Evolutionary conservation across 306 rosid genomes (phyloP).

Genomic region (Aeschynomene evenia): DNA sequence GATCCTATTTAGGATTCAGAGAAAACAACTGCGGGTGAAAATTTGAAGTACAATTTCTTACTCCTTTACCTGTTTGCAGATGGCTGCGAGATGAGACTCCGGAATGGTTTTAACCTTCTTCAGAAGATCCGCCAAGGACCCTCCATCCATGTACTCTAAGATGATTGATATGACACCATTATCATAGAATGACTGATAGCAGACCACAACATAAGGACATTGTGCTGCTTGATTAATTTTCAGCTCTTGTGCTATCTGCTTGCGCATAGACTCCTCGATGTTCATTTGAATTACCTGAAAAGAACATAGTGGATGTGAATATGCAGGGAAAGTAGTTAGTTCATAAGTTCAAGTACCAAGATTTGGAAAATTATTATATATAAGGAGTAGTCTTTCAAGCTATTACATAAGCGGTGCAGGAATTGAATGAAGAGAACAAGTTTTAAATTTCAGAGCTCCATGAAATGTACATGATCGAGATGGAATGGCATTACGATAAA

Average conservation of each 20-base stretch:
- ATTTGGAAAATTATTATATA: conserved; percentile 13
- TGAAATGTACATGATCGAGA: background rate
- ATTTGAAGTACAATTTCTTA: conserved; percentile 9
- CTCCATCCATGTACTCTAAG: conserved; percentile 99
- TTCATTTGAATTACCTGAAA: conserved; percentile 87
- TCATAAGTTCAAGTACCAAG: conserved; percentile 16
- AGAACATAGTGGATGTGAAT: conserved; percentile 20
- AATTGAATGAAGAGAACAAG: conserved; percentile 12
- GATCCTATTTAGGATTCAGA: conserved; percentile 19
- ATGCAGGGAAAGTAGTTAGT: background rate
- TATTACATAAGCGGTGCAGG: conserved; percentile 18
- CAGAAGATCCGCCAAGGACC: conserved; percentile 85
- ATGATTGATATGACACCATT: conserved; percentile 86
- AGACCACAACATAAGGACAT: conserved; percentile 83
- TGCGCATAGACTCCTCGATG: conserved; percentile 80
- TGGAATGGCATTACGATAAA: background rate
- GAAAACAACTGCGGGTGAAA: background rate
- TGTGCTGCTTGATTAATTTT: conserved; percentile 91
- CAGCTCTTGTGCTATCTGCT: conserved; percentile 85
- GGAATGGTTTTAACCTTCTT: conserved; percentile 82
- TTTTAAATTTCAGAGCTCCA: conserved; percentile 4
- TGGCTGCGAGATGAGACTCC: conserved; percentile 78
- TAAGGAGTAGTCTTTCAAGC: conserved; percentile 15
- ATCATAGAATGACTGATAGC: conserved; percentile 83
- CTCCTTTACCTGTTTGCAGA: conserved; percentile 76